Percentiles rank a stretch among this genome's conserved stretches.
Conservation (phyloP, 371 early-diverging fungal genomes). For the Mortierella sp. region DNA sequence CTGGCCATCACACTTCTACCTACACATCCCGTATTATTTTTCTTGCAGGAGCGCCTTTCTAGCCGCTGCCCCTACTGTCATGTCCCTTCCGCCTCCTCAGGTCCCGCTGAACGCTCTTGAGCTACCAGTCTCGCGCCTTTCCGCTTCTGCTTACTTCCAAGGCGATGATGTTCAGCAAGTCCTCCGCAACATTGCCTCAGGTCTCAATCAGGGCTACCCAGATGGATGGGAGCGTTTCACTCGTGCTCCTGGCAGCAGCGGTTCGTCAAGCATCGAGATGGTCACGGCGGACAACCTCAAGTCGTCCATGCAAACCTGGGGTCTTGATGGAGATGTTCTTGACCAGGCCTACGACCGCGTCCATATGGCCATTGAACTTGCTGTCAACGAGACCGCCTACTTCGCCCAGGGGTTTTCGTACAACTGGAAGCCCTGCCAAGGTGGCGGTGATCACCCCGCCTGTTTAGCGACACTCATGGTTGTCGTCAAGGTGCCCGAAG, state of each 20-base stretch:
- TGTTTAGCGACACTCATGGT: constrained; percentile 19
- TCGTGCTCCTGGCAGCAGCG: constrained; percentile 6
- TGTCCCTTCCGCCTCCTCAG: no score
- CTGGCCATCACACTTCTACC: no score
- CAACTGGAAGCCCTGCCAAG: background rate
- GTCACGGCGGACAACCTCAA: constrained; percentile 7
- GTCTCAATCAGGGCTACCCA: constrained; percentile 16
- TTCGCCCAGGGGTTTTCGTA: constrained; percentile 17
- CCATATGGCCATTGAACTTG: background rate
- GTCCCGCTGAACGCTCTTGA: no score
- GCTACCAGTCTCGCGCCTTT: no score
- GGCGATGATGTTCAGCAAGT: background rate
- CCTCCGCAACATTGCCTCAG: background rate
- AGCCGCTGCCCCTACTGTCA: no score
- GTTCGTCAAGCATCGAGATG: background rate
- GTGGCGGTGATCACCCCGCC: background rate
- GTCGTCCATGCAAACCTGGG: constrained; percentile 8
- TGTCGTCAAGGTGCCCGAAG: constrained; percentile 2
- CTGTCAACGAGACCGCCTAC: constrained; percentile 10
- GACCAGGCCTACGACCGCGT: background rate
- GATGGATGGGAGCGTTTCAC: constrained; percentile 20
- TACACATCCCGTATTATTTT: no score
- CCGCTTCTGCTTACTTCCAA: background rate
- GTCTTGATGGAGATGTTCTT: background rate
- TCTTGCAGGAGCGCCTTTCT: no score